phyloP scores from a whole-genome alignment of 139 green algal species.

The Marvania coccoides region DNA sequence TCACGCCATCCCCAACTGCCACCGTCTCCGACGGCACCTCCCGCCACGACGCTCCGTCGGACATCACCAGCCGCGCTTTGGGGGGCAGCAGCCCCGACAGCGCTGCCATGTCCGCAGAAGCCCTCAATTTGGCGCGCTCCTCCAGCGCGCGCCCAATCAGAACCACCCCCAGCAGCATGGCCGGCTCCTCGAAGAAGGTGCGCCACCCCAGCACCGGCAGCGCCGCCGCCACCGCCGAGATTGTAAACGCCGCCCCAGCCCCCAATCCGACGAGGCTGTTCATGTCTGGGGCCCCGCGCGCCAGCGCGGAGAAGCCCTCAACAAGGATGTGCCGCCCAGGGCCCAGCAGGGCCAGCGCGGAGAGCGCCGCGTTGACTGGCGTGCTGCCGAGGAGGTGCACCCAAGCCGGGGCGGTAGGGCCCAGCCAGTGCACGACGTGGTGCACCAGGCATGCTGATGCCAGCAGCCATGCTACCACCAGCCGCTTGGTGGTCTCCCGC shows the following conservation, averaged over 20 bases:
- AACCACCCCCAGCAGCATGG: slow-evolving; percentile 94
- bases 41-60: slow-evolving; percentile 24
- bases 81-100: slow-evolving; percentile 81
- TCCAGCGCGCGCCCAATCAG: slow-evolving; percentile 85
- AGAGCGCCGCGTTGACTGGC: slow-evolving; percentile 64
- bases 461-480: slow-evolving; percentile 69
- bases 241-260: slow-evolving; percentile 72
- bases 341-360: slow-evolving; percentile 65
- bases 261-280: slow-evolving; percentile 94
- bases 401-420: slow-evolving; percentile 34
- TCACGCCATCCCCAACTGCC: slow-evolving; percentile 53
- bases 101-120: slow-evolving; percentile 82
- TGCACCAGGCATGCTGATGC: slow-evolving; percentile 64
- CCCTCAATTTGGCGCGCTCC: slow-evolving; percentile 85
- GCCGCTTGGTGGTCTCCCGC: slow-evolving; percentile 38
- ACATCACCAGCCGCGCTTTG: slow-evolving; percentile 62
- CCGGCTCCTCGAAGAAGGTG: slow-evolving; percentile 97
- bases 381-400: slow-evolving; percentile 59
- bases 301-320: slow-evolving; percentile 58
- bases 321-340: slow-evolving; percentile 70
- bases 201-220: slow-evolving; percentile 72
- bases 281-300: slow-evolving; percentile 83
- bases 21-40: slow-evolving; percentile 65
- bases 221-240: slow-evolving; percentile 68
- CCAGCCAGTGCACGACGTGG: slow-evolving; percentile 61